A percentile compares a stretch with the other conserved stretches of the same genome.
Evolutionary conservation across 225 moss, liverwort and hornwort species (phyloP).

Genomic region (Asterella californica): DNA sequence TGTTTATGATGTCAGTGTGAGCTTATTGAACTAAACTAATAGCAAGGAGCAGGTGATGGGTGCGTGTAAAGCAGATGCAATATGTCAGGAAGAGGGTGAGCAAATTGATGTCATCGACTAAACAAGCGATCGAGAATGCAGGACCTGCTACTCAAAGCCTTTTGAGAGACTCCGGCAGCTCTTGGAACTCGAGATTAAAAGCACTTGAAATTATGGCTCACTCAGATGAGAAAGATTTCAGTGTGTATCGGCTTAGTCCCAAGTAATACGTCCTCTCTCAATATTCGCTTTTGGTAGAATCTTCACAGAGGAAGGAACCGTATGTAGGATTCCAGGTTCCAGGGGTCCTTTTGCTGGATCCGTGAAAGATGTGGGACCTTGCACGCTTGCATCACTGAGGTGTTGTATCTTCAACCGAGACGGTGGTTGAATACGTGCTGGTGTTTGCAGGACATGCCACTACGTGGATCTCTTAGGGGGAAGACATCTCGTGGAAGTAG

Average conservation of each 20-base stretch:
- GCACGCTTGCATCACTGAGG: background rate
- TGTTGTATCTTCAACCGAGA: background rate
- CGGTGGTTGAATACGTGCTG: background rate
- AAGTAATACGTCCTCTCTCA: conserved; percentile 37
- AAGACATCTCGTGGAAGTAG: conserved; percentile 59
- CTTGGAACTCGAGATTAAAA: conserved; percentile 47
- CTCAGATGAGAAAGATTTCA: conserved; percentile 43
- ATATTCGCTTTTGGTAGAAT: background rate
- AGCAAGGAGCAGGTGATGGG: conserved; percentile 27
- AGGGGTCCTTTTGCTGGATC: background rate
- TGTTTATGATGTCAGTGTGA: background rate
- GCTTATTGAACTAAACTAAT: conserved; percentile 6
- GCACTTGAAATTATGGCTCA: conserved; percentile 56
- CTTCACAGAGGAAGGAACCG: background rate
- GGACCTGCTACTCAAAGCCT: conserved; percentile 56
- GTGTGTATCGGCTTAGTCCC: conserved; percentile 50
- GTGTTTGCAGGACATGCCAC: conserved; percentile 65
- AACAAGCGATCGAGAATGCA: conserved; percentile 60
- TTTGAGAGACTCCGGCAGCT: conserved; percentile 53
- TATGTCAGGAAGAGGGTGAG: conserved; percentile 59
- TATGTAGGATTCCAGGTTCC: background rate
- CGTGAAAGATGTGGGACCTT: background rate
- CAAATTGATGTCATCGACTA: conserved; percentile 53
- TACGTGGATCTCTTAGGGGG: conserved; percentile 74
- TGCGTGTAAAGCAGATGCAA: conserved; percentile 47